Percentiles rank a stretch among this genome's conserved stretches.
phyloP scores from a whole-genome alignment of 345 rosid species.

The Pugionium cornutum region DNA sequence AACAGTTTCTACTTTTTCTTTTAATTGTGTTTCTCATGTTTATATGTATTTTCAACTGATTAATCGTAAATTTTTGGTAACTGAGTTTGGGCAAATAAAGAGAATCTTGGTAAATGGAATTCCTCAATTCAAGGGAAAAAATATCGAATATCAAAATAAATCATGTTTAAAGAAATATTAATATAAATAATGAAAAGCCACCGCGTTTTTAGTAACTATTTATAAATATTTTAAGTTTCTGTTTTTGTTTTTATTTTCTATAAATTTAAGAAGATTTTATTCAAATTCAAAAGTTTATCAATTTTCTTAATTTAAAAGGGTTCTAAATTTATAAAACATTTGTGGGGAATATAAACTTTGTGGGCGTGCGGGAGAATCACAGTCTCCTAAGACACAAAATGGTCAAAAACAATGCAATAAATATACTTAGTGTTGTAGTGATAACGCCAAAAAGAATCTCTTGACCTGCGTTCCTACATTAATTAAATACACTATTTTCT shows the following conservation, averaged over 20 bases:
- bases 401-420: constrained; percentile 41
- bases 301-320: background rate
- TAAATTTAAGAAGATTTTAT: background rate
- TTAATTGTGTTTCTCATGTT: constrained; percentile 3
- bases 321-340: background rate
- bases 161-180: constrained; percentile 4
- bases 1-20: background rate
- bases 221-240: background rate
- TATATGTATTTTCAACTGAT: background rate
- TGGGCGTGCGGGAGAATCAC: constrained; percentile 48
- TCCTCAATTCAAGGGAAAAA: constrained; percentile 40
- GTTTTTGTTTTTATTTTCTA: background rate
- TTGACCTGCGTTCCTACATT: no score
- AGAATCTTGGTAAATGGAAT: constrained; percentile 45
- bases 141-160: constrained; percentile 27
- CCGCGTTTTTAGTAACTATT: no score
- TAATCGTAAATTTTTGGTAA: background rate
- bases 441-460: no score
- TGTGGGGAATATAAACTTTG: constrained; percentile 47
- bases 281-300: background rate
- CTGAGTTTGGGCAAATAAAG: constrained; percentile 41
- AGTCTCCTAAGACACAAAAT: constrained; percentile 40
- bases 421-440: background rate
- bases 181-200: no score
- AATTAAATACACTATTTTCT: no score